Evolutionary conservation across 371 early-diverging fungal genomes (phyloP).

Genomic region (Mucor sp.): DNA sequence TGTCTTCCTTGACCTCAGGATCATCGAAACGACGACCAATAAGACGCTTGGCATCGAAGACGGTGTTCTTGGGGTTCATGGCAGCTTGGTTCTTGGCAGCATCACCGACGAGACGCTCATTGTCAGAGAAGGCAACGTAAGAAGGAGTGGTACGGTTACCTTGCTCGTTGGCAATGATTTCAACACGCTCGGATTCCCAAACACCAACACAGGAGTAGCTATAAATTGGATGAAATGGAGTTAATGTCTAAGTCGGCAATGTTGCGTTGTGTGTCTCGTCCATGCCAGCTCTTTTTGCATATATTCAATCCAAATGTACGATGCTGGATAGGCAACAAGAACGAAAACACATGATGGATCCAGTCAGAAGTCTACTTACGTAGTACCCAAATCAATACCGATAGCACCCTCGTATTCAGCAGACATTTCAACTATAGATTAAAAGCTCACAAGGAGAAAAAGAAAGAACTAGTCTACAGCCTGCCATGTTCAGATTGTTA

Average conservation of each 20-base stretch:
- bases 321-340: not conserved
- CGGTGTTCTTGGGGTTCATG: slow-evolving; percentile 85
- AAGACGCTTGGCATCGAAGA: slow-evolving; percentile 96
- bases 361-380: slow-evolving; percentile 16
- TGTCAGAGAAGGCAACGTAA: slow-evolving; percentile 88
- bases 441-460: slow-evolving; percentile 26
- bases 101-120: slow-evolving; percentile 86
- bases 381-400: slow-evolving; percentile 61
- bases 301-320: not conserved
- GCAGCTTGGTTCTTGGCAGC: slow-evolving; percentile 88
- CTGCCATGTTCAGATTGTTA: slow-evolving; percentile 7
- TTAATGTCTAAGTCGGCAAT: slow-evolving; percentile 12
- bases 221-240: slow-evolving; percentile 55
- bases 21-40: slow-evolving; percentile 95
- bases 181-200: slow-evolving; percentile 69
- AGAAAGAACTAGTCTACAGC: not conserved
- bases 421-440: slow-evolving; percentile 50
- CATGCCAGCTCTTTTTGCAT: too few species aligned
- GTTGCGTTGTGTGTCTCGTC: not conserved
- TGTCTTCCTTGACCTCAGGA: slow-evolving; percentile 85
- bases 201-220: slow-evolving; percentile 85
- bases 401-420: slow-evolving; percentile 73
- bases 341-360: not conserved
- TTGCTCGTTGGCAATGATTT: slow-evolving; percentile 88
- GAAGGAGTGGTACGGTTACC: slow-evolving; percentile 93